Base-by-base conservation (phyloP, 805 yeast genomes). In the Candida ficus region DNA sequence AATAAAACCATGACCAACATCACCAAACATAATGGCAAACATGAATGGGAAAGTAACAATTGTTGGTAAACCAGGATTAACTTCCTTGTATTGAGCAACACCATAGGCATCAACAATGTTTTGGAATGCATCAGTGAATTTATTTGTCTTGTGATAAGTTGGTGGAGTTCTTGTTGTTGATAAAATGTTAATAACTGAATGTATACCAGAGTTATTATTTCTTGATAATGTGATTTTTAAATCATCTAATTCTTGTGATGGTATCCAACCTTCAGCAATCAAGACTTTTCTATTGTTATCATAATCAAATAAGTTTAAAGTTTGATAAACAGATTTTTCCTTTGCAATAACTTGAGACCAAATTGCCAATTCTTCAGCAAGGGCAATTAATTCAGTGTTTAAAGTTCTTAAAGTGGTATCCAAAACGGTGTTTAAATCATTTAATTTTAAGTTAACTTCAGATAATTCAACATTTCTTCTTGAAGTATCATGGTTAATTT, bases 21-120 rank as follows among this genome's bases (percentile, higher is more conserved):
- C 99, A 71, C 99, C 99, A 71, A 93, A 93, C 99, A 93, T 93
- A 53, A 93, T 83, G 31, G 99, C 98, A 67, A 93, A 93, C 95
- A 93, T 85, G 63, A 93, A 93, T 23, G 99, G 99, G 69, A 93
- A 93, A 0, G 99, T 93, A 19, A 93, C 83, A 35, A 88, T 77
- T 1, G 99, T 90, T 10, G 99, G 91, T 50, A 93, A 70, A 42
- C 95, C 99, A 2, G 99, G 96, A 62, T 93, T 93, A 29, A 93
- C 91, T 63, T 93, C 99, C 52, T 88, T 81, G 66, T 93, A 93
- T 7, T 89, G 76, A 11, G 96, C 93, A 43, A 88, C 71, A 55
- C 98, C 99, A 63, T 93, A 93, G 5, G 97, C 93, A 63, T 93
- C 98, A 57, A 87, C 85, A 68, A 93, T 89, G 42, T 78, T 70